These are phyloP conservation scores for Ormosia semicastrata DNA, from an alignment of 306 rosid genomes.

Conservation along the genomic window DNA sequence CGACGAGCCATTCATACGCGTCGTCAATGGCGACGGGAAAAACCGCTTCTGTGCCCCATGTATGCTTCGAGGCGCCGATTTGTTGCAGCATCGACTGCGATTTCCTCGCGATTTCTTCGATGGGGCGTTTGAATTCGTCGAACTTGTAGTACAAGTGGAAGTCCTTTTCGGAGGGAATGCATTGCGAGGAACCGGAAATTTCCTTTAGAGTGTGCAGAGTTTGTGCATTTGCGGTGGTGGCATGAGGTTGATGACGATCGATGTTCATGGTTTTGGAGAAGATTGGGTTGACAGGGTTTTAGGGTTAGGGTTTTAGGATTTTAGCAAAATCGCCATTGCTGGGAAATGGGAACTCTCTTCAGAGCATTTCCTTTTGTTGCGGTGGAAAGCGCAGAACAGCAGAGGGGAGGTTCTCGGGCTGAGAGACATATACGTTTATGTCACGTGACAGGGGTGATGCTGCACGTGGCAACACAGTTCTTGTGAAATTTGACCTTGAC, in stretches of 20 bases:
- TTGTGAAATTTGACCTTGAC: background rate
- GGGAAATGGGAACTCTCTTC: background rate
- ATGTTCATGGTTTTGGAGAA: constrained; percentile 10
- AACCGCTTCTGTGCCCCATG: constrained; percentile 56
- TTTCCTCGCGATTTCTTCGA: constrained; percentile 44
- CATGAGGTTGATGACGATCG: constrained; percentile 39
- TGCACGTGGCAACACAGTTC: constrained; percentile 14
- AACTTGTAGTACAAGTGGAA: constrained; percentile 69
- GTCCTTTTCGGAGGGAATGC: constrained; percentile 60
- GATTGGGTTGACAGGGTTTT: background rate
- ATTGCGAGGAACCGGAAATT: constrained; percentile 54
- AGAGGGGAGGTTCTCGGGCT: no score
- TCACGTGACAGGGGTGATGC: background rate
- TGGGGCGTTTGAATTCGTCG: constrained; percentile 58
- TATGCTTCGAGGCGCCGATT: constrained; percentile 47
- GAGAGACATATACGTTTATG: background rate
- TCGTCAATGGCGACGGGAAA: constrained; percentile 73
- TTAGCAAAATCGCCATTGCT: background rate
- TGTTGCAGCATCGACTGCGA: constrained; percentile 60
- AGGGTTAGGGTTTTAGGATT: constrained; percentile 42
- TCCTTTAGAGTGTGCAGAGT: constrained; percentile 36
- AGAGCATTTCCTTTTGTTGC: background rate
- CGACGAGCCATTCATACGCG: constrained; percentile 83
- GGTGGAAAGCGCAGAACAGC: background rate
- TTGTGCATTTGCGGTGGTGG: constrained; percentile 11